Conservation (phyloP, 371 early-diverging fungal genomes). For the Antonospora locustae region DNA sequence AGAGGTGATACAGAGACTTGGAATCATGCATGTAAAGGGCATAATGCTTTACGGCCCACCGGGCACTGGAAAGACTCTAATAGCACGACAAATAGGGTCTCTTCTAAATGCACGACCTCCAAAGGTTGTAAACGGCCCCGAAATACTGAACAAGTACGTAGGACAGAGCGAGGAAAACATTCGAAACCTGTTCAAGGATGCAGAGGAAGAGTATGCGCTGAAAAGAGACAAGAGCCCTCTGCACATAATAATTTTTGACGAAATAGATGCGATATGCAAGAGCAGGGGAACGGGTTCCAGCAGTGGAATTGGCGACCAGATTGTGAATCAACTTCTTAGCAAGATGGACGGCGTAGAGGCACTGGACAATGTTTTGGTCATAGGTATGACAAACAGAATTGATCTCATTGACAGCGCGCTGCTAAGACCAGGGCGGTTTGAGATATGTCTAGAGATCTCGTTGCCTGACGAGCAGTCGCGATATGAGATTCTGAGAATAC, state of each 20-base stretch:
- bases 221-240: slow-evolving; percentile 78
- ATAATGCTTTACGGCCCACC: slow-evolving; percentile 71
- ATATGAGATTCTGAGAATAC: slow-evolving; percentile 66
- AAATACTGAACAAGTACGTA: slow-evolving; percentile 91
- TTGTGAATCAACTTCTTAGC: slow-evolving; percentile 90
- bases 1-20: slow-evolving; percentile 76
- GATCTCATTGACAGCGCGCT: slow-evolving; percentile 55
- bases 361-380: slow-evolving; percentile 55
- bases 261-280: slow-evolving; percentile 97
- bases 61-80: slow-evolving; percentile 93
- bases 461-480: slow-evolving; percentile 66
- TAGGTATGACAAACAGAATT: slow-evolving; percentile 56
- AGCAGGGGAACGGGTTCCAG: slow-evolving; percentile 82
- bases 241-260: slow-evolving; percentile 98
- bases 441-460: slow-evolving; percentile 55
- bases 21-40: slow-evolving; percentile 89
- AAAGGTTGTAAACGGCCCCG: slow-evolving; percentile 91
- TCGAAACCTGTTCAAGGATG: slow-evolving; percentile 84
- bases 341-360: slow-evolving; percentile 60
- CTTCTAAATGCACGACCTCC: slow-evolving; percentile 89
- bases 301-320: slow-evolving; percentile 90
- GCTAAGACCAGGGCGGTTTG: slow-evolving; percentile 58
- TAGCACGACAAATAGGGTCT: slow-evolving; percentile 94
- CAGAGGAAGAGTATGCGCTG: slow-evolving; percentile 77
- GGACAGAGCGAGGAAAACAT: slow-evolving; percentile 96